Evolutionary conservation across 768 basidiomycete species (phyloP).

Genomic region (Tulasnella calospora): DNA sequence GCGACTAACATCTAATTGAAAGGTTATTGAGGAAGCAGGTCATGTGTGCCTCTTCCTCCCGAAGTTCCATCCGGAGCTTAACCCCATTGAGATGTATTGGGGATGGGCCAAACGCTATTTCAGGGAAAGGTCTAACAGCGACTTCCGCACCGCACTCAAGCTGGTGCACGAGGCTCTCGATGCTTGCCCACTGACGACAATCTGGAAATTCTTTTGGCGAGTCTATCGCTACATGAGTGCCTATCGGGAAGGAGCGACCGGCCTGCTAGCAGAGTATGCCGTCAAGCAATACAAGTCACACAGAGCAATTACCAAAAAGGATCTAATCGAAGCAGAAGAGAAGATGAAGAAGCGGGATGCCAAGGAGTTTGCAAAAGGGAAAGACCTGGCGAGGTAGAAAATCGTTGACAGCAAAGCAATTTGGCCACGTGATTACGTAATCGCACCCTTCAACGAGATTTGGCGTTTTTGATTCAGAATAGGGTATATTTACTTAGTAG

Average conservation of each 20-base stretch:
- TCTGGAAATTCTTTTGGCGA: not conserved
- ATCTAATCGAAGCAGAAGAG: not conserved
- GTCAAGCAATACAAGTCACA: not conserved
- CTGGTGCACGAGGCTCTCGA: not conserved
- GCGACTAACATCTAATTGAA: not conserved
- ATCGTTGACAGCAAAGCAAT: not conserved
- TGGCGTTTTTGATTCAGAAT: not conserved
- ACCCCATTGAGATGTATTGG: constrained; percentile 4
- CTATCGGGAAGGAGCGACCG: not conserved
- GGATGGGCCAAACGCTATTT: not conserved
- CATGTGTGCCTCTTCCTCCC: not conserved
- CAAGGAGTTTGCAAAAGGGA: not conserved
- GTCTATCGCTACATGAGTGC: not conserved
- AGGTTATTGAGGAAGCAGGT: not conserved
- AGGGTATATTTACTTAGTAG: not conserved
- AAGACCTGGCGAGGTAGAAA: not conserved
- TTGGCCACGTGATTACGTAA: not conserved
- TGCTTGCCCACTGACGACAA: not conserved
- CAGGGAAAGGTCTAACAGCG: not conserved
- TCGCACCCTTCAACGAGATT: not conserved
- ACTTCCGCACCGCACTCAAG: not conserved
- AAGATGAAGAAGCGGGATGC: not conserved
- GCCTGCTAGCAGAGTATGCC: not conserved
- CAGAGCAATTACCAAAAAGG: not conserved
- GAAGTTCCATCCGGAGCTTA: not conserved